Base-by-base conservation (phyloP, 306 rosid species). In the Fragaria vesca region DNA sequence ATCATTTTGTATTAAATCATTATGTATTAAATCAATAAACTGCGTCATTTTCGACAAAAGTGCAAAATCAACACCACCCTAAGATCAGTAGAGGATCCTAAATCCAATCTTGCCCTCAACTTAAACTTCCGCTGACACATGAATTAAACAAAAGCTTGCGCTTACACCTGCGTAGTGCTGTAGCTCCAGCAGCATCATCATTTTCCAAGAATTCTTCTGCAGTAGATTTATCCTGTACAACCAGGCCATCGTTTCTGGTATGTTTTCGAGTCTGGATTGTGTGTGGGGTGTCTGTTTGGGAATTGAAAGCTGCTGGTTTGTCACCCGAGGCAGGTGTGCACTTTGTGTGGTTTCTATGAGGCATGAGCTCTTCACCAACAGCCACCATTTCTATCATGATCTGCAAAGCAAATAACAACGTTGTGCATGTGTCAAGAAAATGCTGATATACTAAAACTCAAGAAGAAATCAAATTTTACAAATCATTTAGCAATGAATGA, bases 321-420 rank as follows among this genome's bases (percentile, higher is more conserved):
- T 20, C 78, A 50, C 69, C 73, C 12, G 84, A 54, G 6, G 26
- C 38, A 68, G 58, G 75, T 45, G 10, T 21, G 7, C 71, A 42
- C 77, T 80, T 70, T 66, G 50, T 50, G 32, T 71, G 78, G 38
- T 20, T 26, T 79, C 97, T 84, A 61, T 79, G 81, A 1, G 96
- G 91, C 96, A 93, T 93, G 48, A 87, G 79, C 81, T 90, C 97
- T 54, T 83, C 81, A n/a, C 90, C 97, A 24, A 72, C 80, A 40
- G 91, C 85, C 61, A 90, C 89, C n/a, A 48, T 15, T 15, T 85
- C 87, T 82, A 68, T 83, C 93, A 89, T 90, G 43, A 80, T 21
- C 96, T 93, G 87, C 74, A 83, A 83, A 28, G 36, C 55, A 79
- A 20, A 63, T 69, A 73, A 42, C 11, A 28, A 3, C 12, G 5